A percentile compares a stretch with the other conserved stretches of the same genome.
phyloP scores from a whole-genome alignment of 768 basidiomycete genomes.

The Amanita pallidorosea region DNA sequence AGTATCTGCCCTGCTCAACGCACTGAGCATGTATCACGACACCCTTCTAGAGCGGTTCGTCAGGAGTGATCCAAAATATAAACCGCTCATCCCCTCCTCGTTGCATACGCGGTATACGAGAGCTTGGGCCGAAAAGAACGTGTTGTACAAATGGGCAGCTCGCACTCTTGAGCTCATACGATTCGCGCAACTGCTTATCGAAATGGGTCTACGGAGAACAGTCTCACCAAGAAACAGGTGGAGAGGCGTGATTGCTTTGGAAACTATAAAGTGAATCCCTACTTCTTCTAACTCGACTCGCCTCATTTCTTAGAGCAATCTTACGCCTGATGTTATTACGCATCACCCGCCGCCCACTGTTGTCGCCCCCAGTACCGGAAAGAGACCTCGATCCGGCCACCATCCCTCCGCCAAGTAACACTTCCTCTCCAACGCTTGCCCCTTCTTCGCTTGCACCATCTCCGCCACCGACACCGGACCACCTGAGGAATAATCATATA shows the following conservation, averaged over 20 bases:
- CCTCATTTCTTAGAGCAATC: constrained; percentile 39
- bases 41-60: constrained; percentile 68
- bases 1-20: constrained; percentile 86
- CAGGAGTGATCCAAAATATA: constrained; percentile 55
- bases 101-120: constrained; percentile 84
- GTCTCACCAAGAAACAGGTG: constrained; percentile 55
- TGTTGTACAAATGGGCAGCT: constrained; percentile 69
- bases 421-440: constrained; percentile 50
- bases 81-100: constrained; percentile 64
- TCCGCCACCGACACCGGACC: constrained; percentile 59
- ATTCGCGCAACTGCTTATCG: constrained; percentile 76
- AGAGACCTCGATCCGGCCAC: constrained; percentile 76
- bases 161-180: constrained; percentile 66
- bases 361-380: constrained; percentile 75
- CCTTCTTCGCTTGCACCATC: constrained; percentile 48
- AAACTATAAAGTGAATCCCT: constrained; percentile 67
- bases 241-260: constrained; percentile 68
- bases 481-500: constrained; percentile 69
- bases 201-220: constrained; percentile 79
- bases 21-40: constrained; percentile 92
- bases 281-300: constrained; percentile 3
- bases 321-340: constrained; percentile 67
- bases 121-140: constrained; percentile 68
- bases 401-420: constrained; percentile 40
- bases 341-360: constrained; percentile 65